These are phyloP conservation scores for Passalora sequoiae DNA, from an alignment of 2,329 filamentous ascomycete species.

Conservation along the genomic window DNA sequence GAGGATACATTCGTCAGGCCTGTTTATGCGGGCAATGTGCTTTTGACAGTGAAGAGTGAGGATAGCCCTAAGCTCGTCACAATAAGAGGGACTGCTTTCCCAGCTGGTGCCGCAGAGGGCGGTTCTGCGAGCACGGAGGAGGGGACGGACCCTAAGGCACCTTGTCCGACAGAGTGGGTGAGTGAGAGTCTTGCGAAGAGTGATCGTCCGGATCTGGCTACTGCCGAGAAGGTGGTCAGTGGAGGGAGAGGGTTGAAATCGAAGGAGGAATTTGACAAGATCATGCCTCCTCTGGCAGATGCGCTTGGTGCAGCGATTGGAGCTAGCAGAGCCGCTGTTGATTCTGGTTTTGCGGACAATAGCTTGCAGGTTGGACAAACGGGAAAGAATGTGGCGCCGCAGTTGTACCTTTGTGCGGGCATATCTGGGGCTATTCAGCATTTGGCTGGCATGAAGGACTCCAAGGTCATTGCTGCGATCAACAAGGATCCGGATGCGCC, in stretches of 20 bases:
- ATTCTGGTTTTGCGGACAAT: slow-evolving; percentile 97
- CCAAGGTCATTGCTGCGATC: slow-evolving; percentile 97
- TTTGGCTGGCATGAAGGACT: slow-evolving; percentile 98
- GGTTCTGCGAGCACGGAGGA: slow-evolving; percentile 73
- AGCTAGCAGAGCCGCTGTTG: slow-evolving; percentile 88
- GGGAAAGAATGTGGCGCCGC: slow-evolving; percentile 94
- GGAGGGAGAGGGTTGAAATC: slow-evolving; percentile 94
- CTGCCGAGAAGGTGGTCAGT: slow-evolving; percentile 84
- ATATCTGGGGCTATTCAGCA: slow-evolving; percentile 98
- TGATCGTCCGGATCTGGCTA: slow-evolving; percentile 86
- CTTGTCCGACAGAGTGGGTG: slow-evolving; percentile 76
- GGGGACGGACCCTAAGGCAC: slow-evolving; percentile 75
- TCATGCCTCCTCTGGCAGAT: slow-evolving; percentile 91
- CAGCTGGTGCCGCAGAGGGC: slow-evolving; percentile 63
- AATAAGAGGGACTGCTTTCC: slow-evolving; percentile 87
- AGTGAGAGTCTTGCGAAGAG: slow-evolving; percentile 90
- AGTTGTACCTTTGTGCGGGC: slow-evolving; percentile 90
- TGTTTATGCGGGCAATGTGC: slow-evolving; percentile 96
- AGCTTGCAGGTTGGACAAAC: slow-evolving; percentile 97
- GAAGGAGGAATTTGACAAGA: slow-evolving; percentile 90
- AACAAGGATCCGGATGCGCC: slow-evolving; percentile 97
- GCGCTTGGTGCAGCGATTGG: slow-evolving; percentile 91
- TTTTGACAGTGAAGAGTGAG: slow-evolving; percentile 86
- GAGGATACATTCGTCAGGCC: slow-evolving; percentile 94
- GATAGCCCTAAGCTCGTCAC: slow-evolving; percentile 86